Conservation (phyloP, 495 filamentous ascomycete species). For the Physcia stellaris region DNA sequence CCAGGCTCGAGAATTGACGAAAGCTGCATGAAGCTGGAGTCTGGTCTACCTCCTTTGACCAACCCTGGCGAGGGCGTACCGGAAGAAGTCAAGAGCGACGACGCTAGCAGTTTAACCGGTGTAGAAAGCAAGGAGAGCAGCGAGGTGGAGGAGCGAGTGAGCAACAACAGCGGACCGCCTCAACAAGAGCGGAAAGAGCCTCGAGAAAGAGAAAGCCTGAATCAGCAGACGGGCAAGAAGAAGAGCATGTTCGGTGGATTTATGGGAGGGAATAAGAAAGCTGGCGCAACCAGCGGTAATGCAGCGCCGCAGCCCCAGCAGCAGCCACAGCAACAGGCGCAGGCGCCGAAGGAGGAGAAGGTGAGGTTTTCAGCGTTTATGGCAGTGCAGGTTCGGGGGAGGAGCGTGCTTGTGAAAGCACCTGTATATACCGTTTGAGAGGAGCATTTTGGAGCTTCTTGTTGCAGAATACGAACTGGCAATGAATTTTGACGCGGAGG, state of each 20-base stretch:
- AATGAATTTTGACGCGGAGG: no score
- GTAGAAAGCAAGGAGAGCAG: conserved; percentile 26
- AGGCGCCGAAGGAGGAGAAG: conserved; percentile 33
- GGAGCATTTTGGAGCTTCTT: no score
- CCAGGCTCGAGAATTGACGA: conserved; percentile 55
- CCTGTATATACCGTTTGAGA: conserved; percentile 49
- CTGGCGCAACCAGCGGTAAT: conserved; percentile 10
- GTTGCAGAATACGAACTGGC: no score
- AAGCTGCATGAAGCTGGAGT: conserved; percentile 74
- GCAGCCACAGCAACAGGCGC: conserved; percentile 12
- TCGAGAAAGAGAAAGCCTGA: not conserved
- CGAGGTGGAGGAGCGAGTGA: not conserved
- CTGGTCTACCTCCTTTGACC: conserved; percentile 57
- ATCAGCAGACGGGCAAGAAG: conserved; percentile 22
- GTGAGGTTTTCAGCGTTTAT: conserved; percentile 80
- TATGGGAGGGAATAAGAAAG: conserved; percentile 22
- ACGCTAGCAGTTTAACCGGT: conserved; percentile 11
- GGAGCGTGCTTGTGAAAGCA: conserved; percentile 74
- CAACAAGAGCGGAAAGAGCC: not conserved
- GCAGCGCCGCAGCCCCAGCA: conserved; percentile 22
- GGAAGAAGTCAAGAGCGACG: conserved; percentile 29
- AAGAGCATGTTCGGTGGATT: conserved; percentile 37
- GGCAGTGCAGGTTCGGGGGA: conserved; percentile 69
- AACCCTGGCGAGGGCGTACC: conserved; percentile 28
- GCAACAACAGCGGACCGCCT: not conserved